Percentiles rank a stretch among this genome's conserved stretches.
These are phyloP conservation scores for Lactarius deliciosus DNA, from an alignment of 768 basidiomycete genomes.

Conservation along the genomic window DNA sequence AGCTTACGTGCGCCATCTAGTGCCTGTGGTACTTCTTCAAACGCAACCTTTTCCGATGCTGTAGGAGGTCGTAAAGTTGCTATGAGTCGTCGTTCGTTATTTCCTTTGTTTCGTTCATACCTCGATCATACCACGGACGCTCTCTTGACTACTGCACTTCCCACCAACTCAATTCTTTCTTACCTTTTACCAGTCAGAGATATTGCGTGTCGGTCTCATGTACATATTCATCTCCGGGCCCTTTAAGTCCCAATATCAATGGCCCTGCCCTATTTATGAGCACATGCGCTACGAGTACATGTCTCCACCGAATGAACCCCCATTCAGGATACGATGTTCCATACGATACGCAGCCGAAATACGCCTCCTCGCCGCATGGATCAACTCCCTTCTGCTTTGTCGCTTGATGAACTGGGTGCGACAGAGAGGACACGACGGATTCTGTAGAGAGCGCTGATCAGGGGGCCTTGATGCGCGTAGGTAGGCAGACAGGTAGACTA, in stretches of 20 bases:
- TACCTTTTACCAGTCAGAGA: conserved; percentile 5
- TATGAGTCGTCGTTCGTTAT: conserved; percentile 21
- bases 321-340: conserved; percentile 14
- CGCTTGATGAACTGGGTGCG: conserved; percentile 46
- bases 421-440: conserved; percentile 67
- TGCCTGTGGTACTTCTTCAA: conserved; percentile 82
- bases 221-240: conserved; percentile 16
- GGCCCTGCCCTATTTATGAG: conserved; percentile 17
- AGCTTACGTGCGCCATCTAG: conserved; percentile 38
- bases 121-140: conserved; percentile 7
- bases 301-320: neutral
- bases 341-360: conserved; percentile 16
- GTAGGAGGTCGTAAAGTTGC: conserved; percentile 61
- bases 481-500: neutral
- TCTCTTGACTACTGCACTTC: conserved; percentile 13
- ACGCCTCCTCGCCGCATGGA: conserved; percentile 10
- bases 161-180: neutral
- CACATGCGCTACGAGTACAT: neutral
- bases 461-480: neutral
- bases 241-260: conserved; percentile 13
- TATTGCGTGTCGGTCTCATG: neutral
- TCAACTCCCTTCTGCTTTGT: neutral
- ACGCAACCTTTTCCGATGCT: conserved; percentile 79
- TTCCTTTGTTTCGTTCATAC: conserved; percentile 5
- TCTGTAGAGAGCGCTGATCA: conserved; percentile 39